Conservation (phyloP, 2,329 filamentous ascomycete genomes). For the Escovopsis sp. region DNA sequence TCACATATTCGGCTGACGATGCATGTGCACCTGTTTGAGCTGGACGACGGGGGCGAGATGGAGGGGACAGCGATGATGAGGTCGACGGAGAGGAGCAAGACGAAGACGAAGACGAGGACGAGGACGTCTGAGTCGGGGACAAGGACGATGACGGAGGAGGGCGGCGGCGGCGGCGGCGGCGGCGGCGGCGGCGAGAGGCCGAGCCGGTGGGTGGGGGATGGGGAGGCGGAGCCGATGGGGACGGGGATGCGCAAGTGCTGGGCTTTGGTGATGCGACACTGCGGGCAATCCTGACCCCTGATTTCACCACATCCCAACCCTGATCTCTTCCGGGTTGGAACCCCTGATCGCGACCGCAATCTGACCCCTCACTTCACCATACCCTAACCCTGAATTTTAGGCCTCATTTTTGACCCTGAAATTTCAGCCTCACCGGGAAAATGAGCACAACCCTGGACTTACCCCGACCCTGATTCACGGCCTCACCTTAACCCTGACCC, state of each 20-base stretch:
- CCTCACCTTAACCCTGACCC: too few species aligned
- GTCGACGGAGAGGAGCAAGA: not conserved
- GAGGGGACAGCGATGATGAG: not conserved
- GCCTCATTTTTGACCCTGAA: too few species aligned
- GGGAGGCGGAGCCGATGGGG: constrained; percentile 39
- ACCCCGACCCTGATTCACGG: too few species aligned
- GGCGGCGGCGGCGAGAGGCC: constrained; percentile 10
- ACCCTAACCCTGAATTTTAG: too few species aligned
- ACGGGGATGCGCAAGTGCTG: constrained; percentile 45
- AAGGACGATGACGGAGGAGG: constrained; percentile 43
- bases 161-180: too few species aligned
- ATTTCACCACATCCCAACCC: too few species aligned
- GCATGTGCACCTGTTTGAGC: constrained; percentile 37
- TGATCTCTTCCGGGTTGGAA: too few species aligned
- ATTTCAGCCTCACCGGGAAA: too few species aligned
- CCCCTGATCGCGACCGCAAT: too few species aligned
- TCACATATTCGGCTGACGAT: constrained; percentile 41
- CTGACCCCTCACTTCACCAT: too few species aligned
- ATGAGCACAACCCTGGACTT: too few species aligned
- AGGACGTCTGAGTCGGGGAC: constrained; percentile 30
- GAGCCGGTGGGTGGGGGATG: constrained; percentile 23
- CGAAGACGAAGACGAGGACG: constrained; percentile 22
- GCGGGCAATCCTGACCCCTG: too few species aligned
- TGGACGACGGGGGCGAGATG: constrained; percentile 10
- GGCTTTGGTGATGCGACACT: constrained; percentile 23